Base-by-base conservation (phyloP, 2,329 filamentous ascomycete genomes). In the Bipolaris cookei region DNA sequence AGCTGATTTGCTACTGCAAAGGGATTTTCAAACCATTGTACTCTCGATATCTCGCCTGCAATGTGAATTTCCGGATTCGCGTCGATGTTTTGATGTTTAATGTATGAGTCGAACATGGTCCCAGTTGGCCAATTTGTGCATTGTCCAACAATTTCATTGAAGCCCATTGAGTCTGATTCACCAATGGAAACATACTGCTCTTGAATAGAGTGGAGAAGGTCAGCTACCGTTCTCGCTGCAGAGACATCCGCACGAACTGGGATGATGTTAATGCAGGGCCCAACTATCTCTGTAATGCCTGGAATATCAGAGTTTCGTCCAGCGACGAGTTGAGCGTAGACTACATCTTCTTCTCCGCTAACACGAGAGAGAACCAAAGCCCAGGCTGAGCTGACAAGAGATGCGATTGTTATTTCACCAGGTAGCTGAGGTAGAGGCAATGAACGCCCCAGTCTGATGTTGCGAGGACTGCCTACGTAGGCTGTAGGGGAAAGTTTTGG, bases 281-380 rank as follows among this genome's bases (percentile, higher is more conserved):
- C 94, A 73, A 98, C 97, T 84, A 98, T 96, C 80, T 97, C 92
- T 77, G 92, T 96, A 86, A 74, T 60, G 2, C 65, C 66, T 13
- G 48, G 18, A 4, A 54, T 28, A 3, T 52, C 32, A 42, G 66
- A 61, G 56, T 73, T 75, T 48, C 75, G 71, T 1, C 75, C 75
- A 43, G 58, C 66, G 49, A 76, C 68, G 35, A 72, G 59, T 39
- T 51, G 21, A 7, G 13, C 48, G 38, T 41, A 51, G 35, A 42
- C n/a, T 72, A 74, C 59, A 48, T 78, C 76, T 0, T 51, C 28
- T n/a, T 54, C 64, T 7, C 62, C 66, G 0, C 74, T 67, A 16
- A 67, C 16, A 11, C 70, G 64, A 5, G 74, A 69, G 5, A 79
- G 51, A 14, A 74, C 66, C 1, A 65, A 44, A 0, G 76, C 70